Conservation (phyloP, 495 filamentous ascomycete species). For the Hypomontagnella monticulosa region DNA sequence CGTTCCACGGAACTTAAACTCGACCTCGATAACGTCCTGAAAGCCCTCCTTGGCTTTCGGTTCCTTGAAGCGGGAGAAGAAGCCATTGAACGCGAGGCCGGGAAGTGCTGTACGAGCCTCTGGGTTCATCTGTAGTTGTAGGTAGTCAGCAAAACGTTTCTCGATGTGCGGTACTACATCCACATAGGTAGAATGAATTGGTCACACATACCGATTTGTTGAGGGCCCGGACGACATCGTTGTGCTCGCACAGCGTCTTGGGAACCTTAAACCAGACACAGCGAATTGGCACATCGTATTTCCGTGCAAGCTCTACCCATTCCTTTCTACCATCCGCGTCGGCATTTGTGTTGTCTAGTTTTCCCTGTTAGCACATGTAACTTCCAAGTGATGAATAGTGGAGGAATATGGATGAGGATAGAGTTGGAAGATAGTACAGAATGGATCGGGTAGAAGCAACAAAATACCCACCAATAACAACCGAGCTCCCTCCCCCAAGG, state of each 20-base stretch:
- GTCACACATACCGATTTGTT: constrained; percentile 62
- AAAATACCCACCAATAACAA: constrained; percentile 75
- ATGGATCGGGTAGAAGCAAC: background rate
- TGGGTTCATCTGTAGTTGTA: constrained; percentile 73
- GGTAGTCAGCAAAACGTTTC: background rate
- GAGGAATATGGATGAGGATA: constrained; percentile 4
- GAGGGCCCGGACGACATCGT: constrained; percentile 83
- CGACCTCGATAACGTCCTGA: constrained; percentile 74
- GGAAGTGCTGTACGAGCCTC: constrained; percentile 80
- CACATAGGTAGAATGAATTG: constrained; percentile 6
- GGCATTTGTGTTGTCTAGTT: constrained; percentile 94
- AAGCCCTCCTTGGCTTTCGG: constrained; percentile 84
- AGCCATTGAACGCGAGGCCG: constrained; percentile 80
- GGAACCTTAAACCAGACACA: constrained; percentile 85
- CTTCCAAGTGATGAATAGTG: background rate
- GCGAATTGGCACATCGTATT: constrained; percentile 77
- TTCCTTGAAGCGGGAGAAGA: constrained; percentile 71
- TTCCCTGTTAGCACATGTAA: background rate
- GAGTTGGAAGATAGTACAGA: background rate
- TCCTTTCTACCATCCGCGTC: constrained; percentile 75
- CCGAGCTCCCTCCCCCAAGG: constrained; percentile 69
- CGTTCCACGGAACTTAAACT: constrained; percentile 65
- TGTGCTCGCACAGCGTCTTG: constrained; percentile 82
- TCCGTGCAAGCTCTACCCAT: constrained; percentile 79
- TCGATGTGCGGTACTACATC: background rate